Percentiles rank a stretch among this genome's conserved stretches.
phyloP scores from a whole-genome alignment of 352 stramenopile genomes.

The Phytopythium montanum region DNA sequence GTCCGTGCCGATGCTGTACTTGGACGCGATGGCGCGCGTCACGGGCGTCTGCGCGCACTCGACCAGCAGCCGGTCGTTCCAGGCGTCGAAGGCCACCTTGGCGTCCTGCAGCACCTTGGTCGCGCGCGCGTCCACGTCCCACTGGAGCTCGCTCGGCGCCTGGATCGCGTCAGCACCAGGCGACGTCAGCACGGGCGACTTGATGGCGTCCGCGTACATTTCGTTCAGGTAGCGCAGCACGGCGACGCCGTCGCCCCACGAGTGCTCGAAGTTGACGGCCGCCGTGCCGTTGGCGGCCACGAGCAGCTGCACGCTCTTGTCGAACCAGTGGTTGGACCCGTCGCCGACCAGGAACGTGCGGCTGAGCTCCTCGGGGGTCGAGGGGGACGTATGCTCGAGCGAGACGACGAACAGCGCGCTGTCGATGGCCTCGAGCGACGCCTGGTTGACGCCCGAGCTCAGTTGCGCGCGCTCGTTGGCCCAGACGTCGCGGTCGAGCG shows the following conservation, averaged over 20 bases:
- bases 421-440: constrained; percentile 78
- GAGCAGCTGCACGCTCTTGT: constrained; percentile 92
- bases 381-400: constrained; percentile 68
- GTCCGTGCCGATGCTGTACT: constrained; percentile 82
- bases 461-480: constrained; percentile 60
- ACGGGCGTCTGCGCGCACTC: constrained; percentile 76
- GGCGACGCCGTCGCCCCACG: constrained; percentile 87
- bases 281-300: constrained; percentile 74
- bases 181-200: constrained; percentile 58
- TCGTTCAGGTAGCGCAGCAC: constrained; percentile 90
- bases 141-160: constrained; percentile 47
- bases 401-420: constrained; percentile 82
- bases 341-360: constrained; percentile 81
- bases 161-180: constrained; percentile 8
- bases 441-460: constrained; percentile 56
- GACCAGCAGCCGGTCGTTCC: constrained; percentile 53
- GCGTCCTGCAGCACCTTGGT: constrained; percentile 62
- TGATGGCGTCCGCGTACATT: constrained; percentile 77
- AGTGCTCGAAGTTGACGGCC: constrained; percentile 90
- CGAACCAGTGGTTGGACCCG: constrained; percentile 88
- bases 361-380: constrained; percentile 52
- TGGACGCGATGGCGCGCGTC: constrained; percentile 48
- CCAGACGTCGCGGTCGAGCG: constrained; percentile 83
- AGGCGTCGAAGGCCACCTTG: constrained; percentile 68
- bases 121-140: constrained; percentile 55